Evolutionary conservation across 768 basidiomycete genomes (phyloP).

Genomic region (Mycena pura): DNA sequence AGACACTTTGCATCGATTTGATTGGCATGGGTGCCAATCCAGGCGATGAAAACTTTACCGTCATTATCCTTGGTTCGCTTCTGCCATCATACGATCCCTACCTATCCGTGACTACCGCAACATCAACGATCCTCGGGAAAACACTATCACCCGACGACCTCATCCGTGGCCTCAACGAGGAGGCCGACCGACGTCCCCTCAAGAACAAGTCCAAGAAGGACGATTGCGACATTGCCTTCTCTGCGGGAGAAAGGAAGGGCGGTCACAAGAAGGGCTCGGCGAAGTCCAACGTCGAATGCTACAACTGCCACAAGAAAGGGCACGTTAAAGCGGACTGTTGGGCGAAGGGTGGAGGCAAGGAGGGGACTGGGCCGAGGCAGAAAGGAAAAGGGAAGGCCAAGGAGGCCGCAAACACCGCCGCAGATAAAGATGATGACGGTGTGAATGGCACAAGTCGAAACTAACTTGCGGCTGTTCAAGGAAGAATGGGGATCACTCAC

Average conservation of each 20-base stretch:
- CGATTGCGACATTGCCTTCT: conserved; percentile 5
- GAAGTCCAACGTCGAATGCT: conserved; percentile 20
- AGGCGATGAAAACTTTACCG: too few species aligned
- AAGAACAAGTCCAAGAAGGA: conserved; percentile 12
- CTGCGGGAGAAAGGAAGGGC: neutral
- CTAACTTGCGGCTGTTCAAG: neutral
- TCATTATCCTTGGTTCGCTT: conserved; percentile 33
- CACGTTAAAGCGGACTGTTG: conserved; percentile 25
- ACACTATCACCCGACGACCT: conserved; percentile 20
- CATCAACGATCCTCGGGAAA: conserved; percentile 8
- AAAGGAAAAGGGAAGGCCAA: conserved; percentile 4
- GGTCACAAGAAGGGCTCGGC: neutral
- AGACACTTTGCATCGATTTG: too few species aligned
- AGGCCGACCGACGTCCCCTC: conserved; percentile 18
- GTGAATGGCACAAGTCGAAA: conserved; percentile 1
- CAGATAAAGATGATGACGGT: neutral
- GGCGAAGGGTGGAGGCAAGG: conserved; percentile 13
- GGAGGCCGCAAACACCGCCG: neutral
- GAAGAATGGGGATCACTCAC: neutral
- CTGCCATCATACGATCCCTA: conserved; percentile 28
- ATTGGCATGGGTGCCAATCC: too few species aligned
- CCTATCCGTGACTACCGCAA: conserved; percentile 25
- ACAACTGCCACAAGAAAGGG: conserved; percentile 28
- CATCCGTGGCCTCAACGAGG: conserved; percentile 20
- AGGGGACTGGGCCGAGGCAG: conserved; percentile 22